Base-by-base conservation (phyloP, 2,329 filamentous ascomycete species). In the Chaetothyriales sp. region DNA sequence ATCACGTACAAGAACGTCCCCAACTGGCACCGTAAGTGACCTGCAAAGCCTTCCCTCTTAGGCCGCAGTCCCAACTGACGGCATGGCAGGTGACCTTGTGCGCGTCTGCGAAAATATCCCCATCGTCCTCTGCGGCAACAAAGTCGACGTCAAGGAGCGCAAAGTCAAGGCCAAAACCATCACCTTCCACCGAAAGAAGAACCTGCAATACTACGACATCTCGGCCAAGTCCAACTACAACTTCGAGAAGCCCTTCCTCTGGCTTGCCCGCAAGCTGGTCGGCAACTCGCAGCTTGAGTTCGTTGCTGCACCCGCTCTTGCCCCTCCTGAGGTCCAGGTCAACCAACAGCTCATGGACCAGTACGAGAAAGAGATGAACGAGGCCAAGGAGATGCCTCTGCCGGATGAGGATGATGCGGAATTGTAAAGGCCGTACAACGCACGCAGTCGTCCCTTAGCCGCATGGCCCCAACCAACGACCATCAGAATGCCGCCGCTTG, bases 1-100 rank as follows among this genome's bases (percentile, higher is more conserved):
- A 97, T 98, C 73, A 98, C 92, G 72, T 98, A 98, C 85, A 98
- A 98, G 86, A 98, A 98, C 79, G 92, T 98, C 60, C 92, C 92
- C 77, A 97, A 97, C 86, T 98, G 92, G 92, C 92, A 98, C 76
- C 92, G 92, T 95, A 83, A 71, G 88, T 82, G 55, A 8, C 53
- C 49, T 43, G 33, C 37, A 19, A 1, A 15, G 29, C 10, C 28
- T 18, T 4, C 8, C 29, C 4, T 10, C 19, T 15, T 9, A 15
- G 15, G 4, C 20, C 46, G 15, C 10, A 15, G n/a, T 37, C 43
- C 8, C 40, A 18, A n/a, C 19, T 33, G 25, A 49, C 40, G 44
- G 33, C 51, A 19, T 10, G 52, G 28, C 58, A 95, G 89, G 89
- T 78, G 92, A 98, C 69, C 83, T 98, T 65, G 89, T 95, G 75